Base-by-base conservation (phyloP, 2,329 filamentous ascomycete species). In the Alternaria viburni region DNA sequence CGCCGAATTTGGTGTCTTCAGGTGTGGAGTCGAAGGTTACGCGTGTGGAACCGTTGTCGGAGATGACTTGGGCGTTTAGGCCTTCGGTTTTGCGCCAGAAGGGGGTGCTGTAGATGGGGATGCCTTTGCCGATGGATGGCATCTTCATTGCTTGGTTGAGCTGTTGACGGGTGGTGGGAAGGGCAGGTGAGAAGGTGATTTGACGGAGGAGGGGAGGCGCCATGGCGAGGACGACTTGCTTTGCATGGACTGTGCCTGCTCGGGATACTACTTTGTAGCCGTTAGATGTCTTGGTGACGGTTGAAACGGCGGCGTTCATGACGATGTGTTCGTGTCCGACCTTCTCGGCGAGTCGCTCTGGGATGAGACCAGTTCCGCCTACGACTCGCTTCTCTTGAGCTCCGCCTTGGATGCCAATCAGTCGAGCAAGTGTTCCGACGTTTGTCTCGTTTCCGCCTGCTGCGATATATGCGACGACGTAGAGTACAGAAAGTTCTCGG, bases 101-200 rank as follows among this genome's bases (percentile, higher is more conserved):
- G 0, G 84, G 82, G 5, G 70, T 70, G 1, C 72, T 59, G 72
- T 83, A 87, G 28, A 82, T 75, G 10, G 84, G 69, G 56, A 88
- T 85, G 6, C 81, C 82, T 70, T 88, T 88, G 54, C 81, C 82
- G 67, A 86, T 86, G 63, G 83, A 83, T 4, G 86, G 85, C 43
- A 83, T 81, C 0, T 66, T 72, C 6, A 79, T 79, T 0, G 80
- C 75, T 4, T 80, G 68, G 12, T 75, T 66, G 46, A 82, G 71
- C 0, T 75, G 70, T n/a, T 72, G 69, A 66, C 85, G 86, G 2
- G 68, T 63, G 0, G 67, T 30, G 0, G 84, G 83, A 1, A 89
- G 78, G 0, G 77, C 59, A 0, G 87, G 87, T 0, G 71, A 55
- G 72, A 88, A 88, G 0, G 45, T 58, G 30, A 89, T 84, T 7